Base-by-base conservation (phyloP, 225 moss, liverwort and hornwort species). In the Sphagnum tenellum region DNA sequence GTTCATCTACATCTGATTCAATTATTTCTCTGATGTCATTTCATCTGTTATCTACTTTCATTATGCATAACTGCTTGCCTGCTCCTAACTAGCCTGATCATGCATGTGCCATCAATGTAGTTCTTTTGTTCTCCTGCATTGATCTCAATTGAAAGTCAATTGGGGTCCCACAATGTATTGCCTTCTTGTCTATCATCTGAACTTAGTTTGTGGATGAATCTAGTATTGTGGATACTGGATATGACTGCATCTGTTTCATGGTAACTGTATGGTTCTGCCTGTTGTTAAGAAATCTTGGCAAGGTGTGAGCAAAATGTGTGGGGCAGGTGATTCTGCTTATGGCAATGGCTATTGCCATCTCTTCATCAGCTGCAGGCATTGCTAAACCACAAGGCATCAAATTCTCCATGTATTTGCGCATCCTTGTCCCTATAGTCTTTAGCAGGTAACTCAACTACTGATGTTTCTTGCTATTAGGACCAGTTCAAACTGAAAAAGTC, bases 391-490 rank as follows among this genome's bases (percentile, higher is more conserved):
- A 85, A 73, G 80, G 78, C 71, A 60, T 74, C 14, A 80, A 75
- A 67, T 66, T 76, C 50, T 80, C 80, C 44, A 81, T 79, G 75
- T 87, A 87, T 61, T 69, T 88, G 55, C 74, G 84, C 61, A 75
- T 90, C 66, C 76, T 90, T 48, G 77, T 85, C 69, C 85, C 90
- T 49, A 81, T 87, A 50, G 52, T 83, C 66, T 90, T 85, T 70
- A 90, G 85, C 80, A 90, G 85, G 90, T 90, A 75, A 45, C 45
- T 55, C 29, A 29, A 29, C 29, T 29, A 29, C 29, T 29, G 29
- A 29, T 29, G 29, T 29, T 29, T 29, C 29, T 29, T 29, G 29
- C 29, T 29, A 29, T 29, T 29, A 29, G 29, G 29, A 29, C 29
- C 29, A 29, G 29, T 29, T 29, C 29, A 29, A 29, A 29, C 29